phyloP scores from a whole-genome alignment of 140 eudicot species.

The Oenanthe javanica region DNA sequence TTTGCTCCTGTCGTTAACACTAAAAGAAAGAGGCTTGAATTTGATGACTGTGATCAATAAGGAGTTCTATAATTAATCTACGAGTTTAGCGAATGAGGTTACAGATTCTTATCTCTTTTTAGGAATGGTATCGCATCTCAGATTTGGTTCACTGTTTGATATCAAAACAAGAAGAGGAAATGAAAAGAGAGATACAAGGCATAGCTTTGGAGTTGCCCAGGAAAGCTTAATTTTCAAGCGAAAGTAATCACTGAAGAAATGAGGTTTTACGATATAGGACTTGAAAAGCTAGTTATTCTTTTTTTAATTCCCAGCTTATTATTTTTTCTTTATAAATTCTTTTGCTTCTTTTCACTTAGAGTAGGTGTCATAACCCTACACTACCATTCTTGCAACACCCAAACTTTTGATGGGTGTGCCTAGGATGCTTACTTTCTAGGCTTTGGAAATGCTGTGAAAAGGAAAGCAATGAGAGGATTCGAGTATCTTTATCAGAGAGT shows the following conservation, averaged over 20 bases:
- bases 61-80: neutral
- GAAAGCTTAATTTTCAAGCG: neutral
- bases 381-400: slow-evolving; percentile 17
- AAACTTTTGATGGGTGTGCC: slow-evolving; percentile 27
- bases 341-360: neutral
- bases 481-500: neutral
- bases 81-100: neutral
- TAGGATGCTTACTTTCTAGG: slow-evolving; percentile 11
- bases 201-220: slow-evolving; percentile 7
- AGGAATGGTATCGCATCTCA: neutral
- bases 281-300: slow-evolving; percentile 4
- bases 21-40: slow-evolving; percentile 41
- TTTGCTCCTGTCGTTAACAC: slow-evolving; percentile 8
- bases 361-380: slow-evolving; percentile 4
- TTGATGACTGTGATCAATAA: slow-evolving; percentile 18
- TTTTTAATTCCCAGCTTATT: neutral
- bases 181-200: slow-evolving; percentile 2
- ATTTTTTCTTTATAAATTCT: no score
- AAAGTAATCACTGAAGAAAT: neutral
- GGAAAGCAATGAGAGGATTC: slow-evolving; percentile 8
- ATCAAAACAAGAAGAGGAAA: slow-evolving; percentile 1
- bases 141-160: neutral
- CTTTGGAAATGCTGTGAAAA: slow-evolving; percentile 10
- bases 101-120: neutral
- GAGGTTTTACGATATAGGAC: neutral